Evolutionary conservation across 495 filamentous ascomycete species (phyloP), one percentile per base, ranked within the genome.

Genomic region (Penicillium canescens): DNA sequence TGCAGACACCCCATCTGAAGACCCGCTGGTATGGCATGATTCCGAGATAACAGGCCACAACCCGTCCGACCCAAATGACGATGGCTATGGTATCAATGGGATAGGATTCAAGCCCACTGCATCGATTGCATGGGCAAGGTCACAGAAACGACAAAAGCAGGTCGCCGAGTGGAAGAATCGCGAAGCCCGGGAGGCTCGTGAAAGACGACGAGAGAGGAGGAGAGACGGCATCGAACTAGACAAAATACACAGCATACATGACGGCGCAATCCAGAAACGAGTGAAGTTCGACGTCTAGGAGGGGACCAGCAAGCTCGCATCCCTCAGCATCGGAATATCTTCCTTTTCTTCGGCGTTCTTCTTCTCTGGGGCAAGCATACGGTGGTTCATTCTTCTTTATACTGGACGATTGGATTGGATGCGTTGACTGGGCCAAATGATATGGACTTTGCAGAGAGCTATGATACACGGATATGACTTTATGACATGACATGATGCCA

Each of bases 81-180:
- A 91, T 68, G 88, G 88, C 23, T 88, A 88, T 34, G 88, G 88
- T 35, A 89, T 91, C 57, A 90, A 95, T 68, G 93, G 93, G 12
- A 87, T 98, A 62, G 93, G 92, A 2, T 97, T 96, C 70, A 87
- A 84, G 56, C 93, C 93, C 1, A 97, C 91, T 8, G 80, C 92
- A 14, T 88, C 88, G 31, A 84, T 92, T 28, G 92, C 91, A 1
- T 86, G 89, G 67, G 84, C 84, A 23, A 78, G 93, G 50, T 78
- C 82, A 6, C 82, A 91, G 66, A 88, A 84, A 66, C 79, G 92
- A 54, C 81, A 83, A 61, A 85, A 88, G 69, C 93, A 98, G 70
- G 78, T 98, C 41, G 80, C 83, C 43, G 90, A 96, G 43, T 98
- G 93, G 78, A 85, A 82, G 63, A 85, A 79, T 50, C 78, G 93